Conservation (phyloP, 2,329 filamentous ascomycete genomes). For the Claviceps pusilla region DNA sequence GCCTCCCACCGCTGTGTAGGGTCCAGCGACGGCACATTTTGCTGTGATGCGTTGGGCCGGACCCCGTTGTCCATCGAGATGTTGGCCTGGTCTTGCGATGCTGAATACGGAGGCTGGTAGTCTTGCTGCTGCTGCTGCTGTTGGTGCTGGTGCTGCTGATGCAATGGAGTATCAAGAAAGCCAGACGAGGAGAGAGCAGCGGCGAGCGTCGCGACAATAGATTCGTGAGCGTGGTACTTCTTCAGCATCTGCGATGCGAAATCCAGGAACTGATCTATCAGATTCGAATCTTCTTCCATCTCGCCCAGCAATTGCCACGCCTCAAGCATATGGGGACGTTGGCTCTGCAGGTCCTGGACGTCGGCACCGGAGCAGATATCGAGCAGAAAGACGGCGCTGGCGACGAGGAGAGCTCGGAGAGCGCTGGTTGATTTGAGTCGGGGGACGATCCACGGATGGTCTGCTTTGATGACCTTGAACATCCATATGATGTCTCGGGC, state of each 20-base stretch:
- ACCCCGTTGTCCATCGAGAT: neutral
- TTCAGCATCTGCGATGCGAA: constrained; percentile 3
- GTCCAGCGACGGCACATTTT: neutral
- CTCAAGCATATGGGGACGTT: constrained; percentile 2
- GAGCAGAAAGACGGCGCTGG: constrained; percentile 1
- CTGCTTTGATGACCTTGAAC: neutral
- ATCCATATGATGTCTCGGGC: constrained; percentile 3
- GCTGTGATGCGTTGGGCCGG: no score
- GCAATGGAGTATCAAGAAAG: neutral
- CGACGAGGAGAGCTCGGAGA: neutral
- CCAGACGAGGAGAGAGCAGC: neutral
- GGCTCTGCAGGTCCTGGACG: neutral
- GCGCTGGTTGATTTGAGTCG: neutral
- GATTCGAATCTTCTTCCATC: constrained; percentile 1
- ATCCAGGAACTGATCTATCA: constrained; percentile 3
- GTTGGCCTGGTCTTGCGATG: neutral
- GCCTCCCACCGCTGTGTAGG: constrained; percentile 2
- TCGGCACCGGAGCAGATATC: constrained; percentile 2
- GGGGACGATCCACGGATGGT: neutral
- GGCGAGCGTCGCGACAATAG: neutral
- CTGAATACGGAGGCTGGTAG: neutral
- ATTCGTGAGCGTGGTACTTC: constrained; percentile 1
- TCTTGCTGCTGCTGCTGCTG: neutral
- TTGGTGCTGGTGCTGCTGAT: neutral
- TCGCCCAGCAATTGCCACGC: constrained; percentile 1